phyloP scores from a whole-genome alignment of 345 rosid genomes.

The Melaleuca alternifolia region DNA sequence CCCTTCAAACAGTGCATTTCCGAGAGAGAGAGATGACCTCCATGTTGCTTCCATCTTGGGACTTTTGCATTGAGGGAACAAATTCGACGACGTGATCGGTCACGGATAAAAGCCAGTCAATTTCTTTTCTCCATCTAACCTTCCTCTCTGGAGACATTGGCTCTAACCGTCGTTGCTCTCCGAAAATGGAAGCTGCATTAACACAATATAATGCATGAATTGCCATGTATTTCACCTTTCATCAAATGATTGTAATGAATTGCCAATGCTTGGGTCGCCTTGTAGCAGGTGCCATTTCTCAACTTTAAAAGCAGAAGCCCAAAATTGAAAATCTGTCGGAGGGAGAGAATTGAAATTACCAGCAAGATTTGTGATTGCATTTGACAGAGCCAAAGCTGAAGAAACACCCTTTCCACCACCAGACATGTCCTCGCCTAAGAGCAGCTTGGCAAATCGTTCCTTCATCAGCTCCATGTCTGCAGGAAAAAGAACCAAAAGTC shows the following conservation, averaged over 20 bases:
- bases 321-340: background rate
- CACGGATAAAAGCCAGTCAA: slow-evolving; percentile 75
- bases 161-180: slow-evolving; percentile 61
- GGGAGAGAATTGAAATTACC: slow-evolving; percentile 18
- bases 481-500: background rate
- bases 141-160: slow-evolving; percentile 74
- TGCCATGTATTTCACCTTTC: background rate
- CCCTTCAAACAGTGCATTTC: background rate
- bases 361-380: slow-evolving; percentile 64
- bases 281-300: background rate
- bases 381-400: slow-evolving; percentile 64
- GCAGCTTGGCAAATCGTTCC: slow-evolving; percentile 60
- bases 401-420: slow-evolving; percentile 77
- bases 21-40: slow-evolving; percentile 34
- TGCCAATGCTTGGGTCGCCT: background rate
- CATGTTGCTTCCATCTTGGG: slow-evolving; percentile 57
- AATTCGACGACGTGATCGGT: slow-evolving; percentile 78
- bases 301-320: background rate
- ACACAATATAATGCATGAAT: background rate
- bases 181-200: slow-evolving; percentile 70
- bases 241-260: background rate
- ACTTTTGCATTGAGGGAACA: slow-evolving; percentile 70
- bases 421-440: slow-evolving; percentile 74
- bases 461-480: slow-evolving; percentile 54
- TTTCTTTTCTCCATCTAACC: slow-evolving; percentile 80